These are phyloP conservation scores for Scheffersomyces lignosus DNA, from an alignment of 805 yeast species.

Conservation along the genomic window DNA sequence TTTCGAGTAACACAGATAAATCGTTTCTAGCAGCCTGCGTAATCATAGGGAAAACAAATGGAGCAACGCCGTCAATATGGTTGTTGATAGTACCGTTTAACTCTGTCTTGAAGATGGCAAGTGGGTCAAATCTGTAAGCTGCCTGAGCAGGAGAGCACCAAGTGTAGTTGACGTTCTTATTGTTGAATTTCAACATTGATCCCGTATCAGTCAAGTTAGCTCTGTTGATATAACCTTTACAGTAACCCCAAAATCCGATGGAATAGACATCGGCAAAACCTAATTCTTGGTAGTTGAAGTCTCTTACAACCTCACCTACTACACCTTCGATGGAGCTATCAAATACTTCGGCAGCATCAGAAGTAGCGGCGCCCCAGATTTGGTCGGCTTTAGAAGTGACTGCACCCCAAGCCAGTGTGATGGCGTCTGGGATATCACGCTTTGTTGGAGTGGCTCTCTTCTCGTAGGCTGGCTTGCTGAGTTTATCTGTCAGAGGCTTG, in stretches of 20 bases:
- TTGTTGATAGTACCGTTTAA: constrained; percentile 25
- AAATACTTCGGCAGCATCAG: background rate
- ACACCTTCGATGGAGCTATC: too few relatives aligned
- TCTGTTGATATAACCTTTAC: constrained; percentile 28
- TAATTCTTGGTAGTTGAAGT: constrained; percentile 19
- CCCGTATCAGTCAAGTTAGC: too few relatives aligned
- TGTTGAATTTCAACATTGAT: too few relatives aligned
- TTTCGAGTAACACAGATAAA: constrained; percentile 20
- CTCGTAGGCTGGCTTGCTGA: constrained; percentile 11
- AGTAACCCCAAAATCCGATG: constrained; percentile 45
- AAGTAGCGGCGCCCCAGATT: background rate
- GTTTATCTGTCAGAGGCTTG: too few relatives aligned
- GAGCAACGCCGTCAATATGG: constrained; percentile 22
- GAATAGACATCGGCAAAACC: constrained; percentile 44
- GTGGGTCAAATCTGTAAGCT: constrained; percentile 59
- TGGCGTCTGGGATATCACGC: background rate
- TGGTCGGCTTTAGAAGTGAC: background rate
- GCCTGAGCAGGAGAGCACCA: constrained; percentile 57
- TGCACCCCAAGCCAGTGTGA: background rate
- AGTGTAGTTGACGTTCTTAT: constrained; percentile 32
- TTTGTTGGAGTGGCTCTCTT: background rate
- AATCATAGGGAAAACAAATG: constrained; percentile 15
- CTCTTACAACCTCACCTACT: too few relatives aligned
- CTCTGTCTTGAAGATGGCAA: constrained; percentile 33
- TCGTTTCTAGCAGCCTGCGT: constrained; percentile 7